Percentiles rank a stretch among this genome's conserved stretches.
These are phyloP conservation scores for Russula vinacea DNA, from an alignment of 768 basidiomycete species.

Conservation along the genomic window DNA sequence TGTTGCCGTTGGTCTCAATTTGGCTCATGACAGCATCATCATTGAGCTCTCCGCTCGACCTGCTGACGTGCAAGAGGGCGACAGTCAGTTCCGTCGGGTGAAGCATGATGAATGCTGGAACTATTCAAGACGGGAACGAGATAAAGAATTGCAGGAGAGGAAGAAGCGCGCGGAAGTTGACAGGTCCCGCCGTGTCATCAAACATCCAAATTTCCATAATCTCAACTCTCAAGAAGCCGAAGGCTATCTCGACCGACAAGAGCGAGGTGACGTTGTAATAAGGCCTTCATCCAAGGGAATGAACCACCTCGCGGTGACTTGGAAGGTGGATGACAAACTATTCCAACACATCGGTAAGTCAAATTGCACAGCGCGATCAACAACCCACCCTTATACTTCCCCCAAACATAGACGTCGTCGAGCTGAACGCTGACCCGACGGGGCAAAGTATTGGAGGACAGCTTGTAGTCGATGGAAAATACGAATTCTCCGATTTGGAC, in stretches of 20 bases:
- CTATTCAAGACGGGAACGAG: slow-evolving; percentile 56
- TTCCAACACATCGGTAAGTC: slow-evolving; percentile 92
- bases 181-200: slow-evolving; percentile 79
- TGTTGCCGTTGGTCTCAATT: slow-evolving; percentile 62
- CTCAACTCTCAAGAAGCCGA: slow-evolving; percentile 90
- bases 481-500: slow-evolving; percentile 90
- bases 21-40: slow-evolving; percentile 57
- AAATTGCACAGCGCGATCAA: not conserved
- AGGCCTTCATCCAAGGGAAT: slow-evolving; percentile 92
- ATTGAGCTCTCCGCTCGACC: slow-evolving; percentile 75
- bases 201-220: slow-evolving; percentile 98
- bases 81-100: slow-evolving; percentile 58
- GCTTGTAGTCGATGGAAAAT: slow-evolving; percentile 70
- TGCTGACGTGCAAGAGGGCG: slow-evolving; percentile 58
- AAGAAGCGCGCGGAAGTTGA: slow-evolving; percentile 86
- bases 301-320: slow-evolving; percentile 94
- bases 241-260: slow-evolving; percentile 80
- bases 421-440: slow-evolving; percentile 70
- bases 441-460: slow-evolving; percentile 61
- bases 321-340: slow-evolving; percentile 96
- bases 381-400: not conserved
- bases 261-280: slow-evolving; percentile 94
- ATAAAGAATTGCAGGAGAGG: slow-evolving; percentile 67
- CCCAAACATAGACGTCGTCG: slow-evolving; percentile 49
- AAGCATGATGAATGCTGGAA: slow-evolving; percentile 65